A percentile compares a stretch with the other conserved stretches of the same genome.
phyloP scores from a whole-genome alignment of 805 yeast species.

The Scheffersomyces lignosus region DNA sequence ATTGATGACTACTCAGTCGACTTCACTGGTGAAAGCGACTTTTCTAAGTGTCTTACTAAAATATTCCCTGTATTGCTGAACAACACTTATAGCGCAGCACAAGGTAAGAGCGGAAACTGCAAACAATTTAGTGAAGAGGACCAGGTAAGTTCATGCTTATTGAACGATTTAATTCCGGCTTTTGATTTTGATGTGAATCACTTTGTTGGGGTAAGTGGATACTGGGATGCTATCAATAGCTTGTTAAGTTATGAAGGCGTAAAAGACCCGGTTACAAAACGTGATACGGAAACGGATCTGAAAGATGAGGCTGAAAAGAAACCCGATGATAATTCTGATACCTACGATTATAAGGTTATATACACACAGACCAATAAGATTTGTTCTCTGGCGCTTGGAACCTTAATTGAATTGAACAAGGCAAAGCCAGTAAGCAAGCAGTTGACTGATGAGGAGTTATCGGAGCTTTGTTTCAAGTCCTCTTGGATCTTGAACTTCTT shows the following conservation, averaged over 20 bases:
- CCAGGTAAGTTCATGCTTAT: conserved; percentile 47
- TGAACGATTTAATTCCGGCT: conserved; percentile 53
- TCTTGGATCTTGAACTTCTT: conserved; percentile 58
- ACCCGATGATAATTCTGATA: conserved; percentile 15
- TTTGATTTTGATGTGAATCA: conserved; percentile 57
- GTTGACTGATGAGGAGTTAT: conserved; percentile 43
- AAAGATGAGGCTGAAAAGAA: conserved; percentile 11
- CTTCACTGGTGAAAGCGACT: conserved; percentile 56
- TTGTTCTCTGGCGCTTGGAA: conserved; percentile 45
- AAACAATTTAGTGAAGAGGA: conserved; percentile 28
- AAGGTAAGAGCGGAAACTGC: conserved; percentile 24
- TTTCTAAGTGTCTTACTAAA: conserved; percentile 44
- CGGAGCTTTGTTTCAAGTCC: conserved; percentile 60
- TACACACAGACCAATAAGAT: conserved; percentile 45
- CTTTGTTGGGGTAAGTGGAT: conserved; percentile 67
- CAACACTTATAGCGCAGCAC: conserved; percentile 23
- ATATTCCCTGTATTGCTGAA: conserved; percentile 48
- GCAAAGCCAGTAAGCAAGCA: conserved; percentile 25
- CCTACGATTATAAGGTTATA: conserved; percentile 47
- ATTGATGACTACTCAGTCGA: conserved; percentile 28
- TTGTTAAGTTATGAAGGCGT: conserved; percentile 35
- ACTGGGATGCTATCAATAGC: conserved; percentile 60
- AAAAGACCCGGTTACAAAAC: conserved; percentile 2
- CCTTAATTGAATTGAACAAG: conserved; percentile 34
- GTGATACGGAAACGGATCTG: conserved; percentile 2